A percentile compares a stretch with the other conserved stretches of the same genome.
Evolutionary conservation across 371 early-diverging fungal genomes (phyloP).

Genomic region (Mortierella sp.): DNA sequence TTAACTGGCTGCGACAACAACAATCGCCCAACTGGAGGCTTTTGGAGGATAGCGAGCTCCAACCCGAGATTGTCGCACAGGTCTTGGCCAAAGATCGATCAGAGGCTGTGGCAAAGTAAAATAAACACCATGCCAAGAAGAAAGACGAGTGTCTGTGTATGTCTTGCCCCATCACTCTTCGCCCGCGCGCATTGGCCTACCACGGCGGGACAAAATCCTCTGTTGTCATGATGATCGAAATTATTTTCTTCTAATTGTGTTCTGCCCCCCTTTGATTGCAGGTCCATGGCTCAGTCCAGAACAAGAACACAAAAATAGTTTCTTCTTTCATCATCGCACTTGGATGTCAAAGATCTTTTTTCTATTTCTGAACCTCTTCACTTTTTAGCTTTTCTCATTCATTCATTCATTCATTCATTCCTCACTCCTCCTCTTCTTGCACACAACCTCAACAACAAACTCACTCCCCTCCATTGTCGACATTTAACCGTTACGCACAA

Average conservation of each 20-base stretch:
- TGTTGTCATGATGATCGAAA: not conserved
- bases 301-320: not conserved
- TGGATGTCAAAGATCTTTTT: not conserved
- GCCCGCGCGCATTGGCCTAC: not conserved
- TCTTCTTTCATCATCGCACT: not conserved
- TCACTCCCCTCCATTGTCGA: too few species aligned
- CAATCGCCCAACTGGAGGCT: slow-evolving; percentile 82
- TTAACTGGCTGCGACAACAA: slow-evolving; percentile 86
- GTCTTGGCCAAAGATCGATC: slow-evolving; percentile 29
- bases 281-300: not conserved
- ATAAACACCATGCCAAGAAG: not conserved
- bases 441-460: not conserved
- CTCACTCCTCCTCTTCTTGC: not conserved
- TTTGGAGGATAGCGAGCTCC: slow-evolving; percentile 38
- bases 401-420: slow-evolving; percentile 5
- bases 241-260: not conserved
- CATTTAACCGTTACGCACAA: not conserved
- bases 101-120: slow-evolving; percentile 12
- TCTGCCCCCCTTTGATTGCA: not conserved
- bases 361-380: not conserved
- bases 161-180: not conserved
- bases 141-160: not conserved
- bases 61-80: slow-evolving; percentile 6
- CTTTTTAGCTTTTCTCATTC: not conserved
- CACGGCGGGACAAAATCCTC: not conserved